phyloP scores from a whole-genome alignment of 768 basidiomycete species.

The Lactarius deliciosus region DNA sequence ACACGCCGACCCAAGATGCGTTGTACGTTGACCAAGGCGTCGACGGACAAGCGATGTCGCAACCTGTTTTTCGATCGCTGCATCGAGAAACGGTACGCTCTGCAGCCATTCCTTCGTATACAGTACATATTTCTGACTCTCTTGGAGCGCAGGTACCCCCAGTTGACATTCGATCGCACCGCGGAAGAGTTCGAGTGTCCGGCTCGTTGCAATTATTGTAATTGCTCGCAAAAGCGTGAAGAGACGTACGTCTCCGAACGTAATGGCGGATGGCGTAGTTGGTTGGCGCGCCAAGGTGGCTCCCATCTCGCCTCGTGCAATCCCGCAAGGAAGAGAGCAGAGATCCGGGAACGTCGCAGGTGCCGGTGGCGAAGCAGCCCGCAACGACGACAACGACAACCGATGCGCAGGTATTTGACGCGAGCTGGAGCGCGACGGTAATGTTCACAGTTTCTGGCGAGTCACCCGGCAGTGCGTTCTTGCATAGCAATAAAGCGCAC shows the following conservation, averaged over 20 bases:
- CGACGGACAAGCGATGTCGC: neutral
- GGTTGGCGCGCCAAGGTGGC: constrained; percentile 1
- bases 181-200: constrained; percentile 44
- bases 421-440: too few species aligned
- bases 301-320: neutral
- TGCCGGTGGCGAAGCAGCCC: neutral
- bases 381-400: neutral
- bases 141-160: constrained; percentile 39
- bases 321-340: neutral
- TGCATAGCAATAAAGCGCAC: neutral
- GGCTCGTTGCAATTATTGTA: constrained; percentile 46
- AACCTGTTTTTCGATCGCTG: constrained; percentile 18
- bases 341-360: neutral
- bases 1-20: constrained; percentile 19
- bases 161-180: constrained; percentile 38
- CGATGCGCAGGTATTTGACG: neutral
- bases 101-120: neutral
- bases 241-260: constrained; percentile 45
- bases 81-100: constrained; percentile 24
- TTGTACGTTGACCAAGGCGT: constrained; percentile 2
- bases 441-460: constrained; percentile 6
- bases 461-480: neutral
- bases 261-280: constrained; percentile 28
- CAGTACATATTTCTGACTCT: neutral
- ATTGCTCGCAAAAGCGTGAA: constrained; percentile 47